Evolutionary conservation across 2,329 filamentous ascomycete genomes (phyloP).

Genomic region (Colletotrichum kahawae): DNA sequence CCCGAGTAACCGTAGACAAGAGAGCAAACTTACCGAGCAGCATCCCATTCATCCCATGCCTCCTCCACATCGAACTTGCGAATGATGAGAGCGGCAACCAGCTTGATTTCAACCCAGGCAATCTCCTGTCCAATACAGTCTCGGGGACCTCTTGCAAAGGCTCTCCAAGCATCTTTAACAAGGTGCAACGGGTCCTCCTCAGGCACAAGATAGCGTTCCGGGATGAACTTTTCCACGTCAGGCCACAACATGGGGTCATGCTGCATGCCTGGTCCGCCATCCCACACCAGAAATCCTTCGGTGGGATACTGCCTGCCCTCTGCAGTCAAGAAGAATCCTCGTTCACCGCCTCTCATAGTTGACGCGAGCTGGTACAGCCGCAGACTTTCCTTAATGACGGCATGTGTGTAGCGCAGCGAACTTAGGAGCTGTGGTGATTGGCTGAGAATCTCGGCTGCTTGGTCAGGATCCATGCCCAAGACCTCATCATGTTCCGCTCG

Average conservation of each 20-base stretch:
- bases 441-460: constrained; percentile 23
- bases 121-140: constrained; percentile 63
- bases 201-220: constrained; percentile 34
- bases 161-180: constrained; percentile 49
- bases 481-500: constrained; percentile 41
- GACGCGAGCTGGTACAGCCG: constrained; percentile 35
- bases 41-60: constrained; percentile 44
- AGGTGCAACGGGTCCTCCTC: constrained; percentile 21
- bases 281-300: constrained; percentile 45
- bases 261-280: constrained; percentile 40
- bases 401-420: constrained; percentile 39
- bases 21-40: constrained; percentile 29
- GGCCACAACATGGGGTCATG: constrained; percentile 35
- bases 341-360: constrained; percentile 25
- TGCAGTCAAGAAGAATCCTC: constrained; percentile 41
- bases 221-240: constrained; percentile 37
- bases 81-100: constrained; percentile 26
- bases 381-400: constrained; percentile 41
- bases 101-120: constrained; percentile 56
- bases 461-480: constrained; percentile 31
- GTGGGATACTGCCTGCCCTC: constrained; percentile 49
- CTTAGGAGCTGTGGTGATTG: constrained; percentile 31
- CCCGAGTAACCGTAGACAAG: not conserved
- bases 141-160: constrained; percentile 58
- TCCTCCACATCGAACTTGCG: constrained; percentile 2